Base-by-base conservation (phyloP, 2,329 filamentous ascomycete species). In the Paradendryphiella salina region DNA sequence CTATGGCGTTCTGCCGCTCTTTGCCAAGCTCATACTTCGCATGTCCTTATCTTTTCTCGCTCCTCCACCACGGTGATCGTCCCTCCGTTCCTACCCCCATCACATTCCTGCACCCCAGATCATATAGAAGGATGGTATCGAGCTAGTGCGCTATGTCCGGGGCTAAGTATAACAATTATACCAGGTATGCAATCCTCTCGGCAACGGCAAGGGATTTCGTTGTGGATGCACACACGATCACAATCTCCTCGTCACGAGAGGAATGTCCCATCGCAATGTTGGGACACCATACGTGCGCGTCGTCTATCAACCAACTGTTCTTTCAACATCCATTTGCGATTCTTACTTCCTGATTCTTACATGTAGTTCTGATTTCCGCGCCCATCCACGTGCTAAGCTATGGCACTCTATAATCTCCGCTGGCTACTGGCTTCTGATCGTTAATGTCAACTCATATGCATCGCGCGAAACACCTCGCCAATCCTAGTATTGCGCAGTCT, bases 41-140 rank as follows among this genome's bases (percentile, higher is more conserved):
- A 41, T 32, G 34, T 50, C 20, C 52, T 61, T 60, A 60, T 63
- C 59, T 58, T 45, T 53, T 37, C 20, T 50, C 29, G 33, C 38
- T 37, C 26, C 37, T 41, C 43, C 17, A 26, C 32, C 20, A 21
- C 20, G 10, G 7, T 34, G 38, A 49, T 49, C 32, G 39, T 20
- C 29, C 32, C 33, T 20, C 29, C 32, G 15, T 21, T 31, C 18
- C 38, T 26, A 23, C 23, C 44, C 14, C 35, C 11, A 33, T 33
- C 36, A 34, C 29, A 10, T 28, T 28, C 23, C 36, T 50, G 28
- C 15, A 38, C 44, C 49, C 49, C 44, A 21, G 49, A 47, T 21
- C 2, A 5, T 10, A 9, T 36, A 21, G 36, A 14, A 9, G 15
- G 5, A 46, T 51, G 48, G 46, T 46, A 29, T 51, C 42, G 40